phyloP scores from a whole-genome alignment of 768 basidiomycete genomes.

The Amanita pallidorosea region DNA sequence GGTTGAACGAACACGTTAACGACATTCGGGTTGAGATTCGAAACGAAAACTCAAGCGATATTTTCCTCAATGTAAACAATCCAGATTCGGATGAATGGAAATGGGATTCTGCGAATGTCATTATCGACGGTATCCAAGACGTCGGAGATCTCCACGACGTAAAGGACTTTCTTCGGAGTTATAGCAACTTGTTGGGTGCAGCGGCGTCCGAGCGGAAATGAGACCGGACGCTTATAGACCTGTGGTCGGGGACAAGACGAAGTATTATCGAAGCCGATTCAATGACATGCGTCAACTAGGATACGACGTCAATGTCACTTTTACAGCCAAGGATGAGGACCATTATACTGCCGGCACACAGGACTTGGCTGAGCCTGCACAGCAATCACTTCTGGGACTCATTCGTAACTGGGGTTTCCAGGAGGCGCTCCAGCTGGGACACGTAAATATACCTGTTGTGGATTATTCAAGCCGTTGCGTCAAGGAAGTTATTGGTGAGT shows the following conservation, averaged over 20 bases:
- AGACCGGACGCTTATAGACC: slow-evolving; percentile 7
- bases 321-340: slow-evolving; percentile 14
- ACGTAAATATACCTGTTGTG: neutral
- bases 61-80: slow-evolving; percentile 39
- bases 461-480: neutral
- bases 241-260: slow-evolving; percentile 8
- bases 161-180: slow-evolving; percentile 22
- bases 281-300: slow-evolving; percentile 20
- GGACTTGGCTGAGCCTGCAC: slow-evolving; percentile 24
- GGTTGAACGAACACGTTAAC: slow-evolving; percentile 22
- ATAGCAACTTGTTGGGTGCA: slow-evolving; percentile 18
- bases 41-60: slow-evolving; percentile 11
- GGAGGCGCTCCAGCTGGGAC: neutral
- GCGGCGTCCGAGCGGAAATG: slow-evolving; percentile 21
- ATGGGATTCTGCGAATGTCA: slow-evolving; percentile 26
- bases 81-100: slow-evolving; percentile 22
- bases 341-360: slow-evolving; percentile 25
- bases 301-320: slow-evolving; percentile 25
- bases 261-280: slow-evolving; percentile 18
- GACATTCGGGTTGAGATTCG: slow-evolving; percentile 11
- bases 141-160: slow-evolving; percentile 19
- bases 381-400: slow-evolving; percentile 19
- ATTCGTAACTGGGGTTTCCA: slow-evolving; percentile 16
- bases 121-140: slow-evolving; percentile 27
- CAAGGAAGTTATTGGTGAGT: slow-evolving; percentile 14